Conservation (phyloP, 1,139 yeast species). For the Suhomyces guaymorum region DNA sequence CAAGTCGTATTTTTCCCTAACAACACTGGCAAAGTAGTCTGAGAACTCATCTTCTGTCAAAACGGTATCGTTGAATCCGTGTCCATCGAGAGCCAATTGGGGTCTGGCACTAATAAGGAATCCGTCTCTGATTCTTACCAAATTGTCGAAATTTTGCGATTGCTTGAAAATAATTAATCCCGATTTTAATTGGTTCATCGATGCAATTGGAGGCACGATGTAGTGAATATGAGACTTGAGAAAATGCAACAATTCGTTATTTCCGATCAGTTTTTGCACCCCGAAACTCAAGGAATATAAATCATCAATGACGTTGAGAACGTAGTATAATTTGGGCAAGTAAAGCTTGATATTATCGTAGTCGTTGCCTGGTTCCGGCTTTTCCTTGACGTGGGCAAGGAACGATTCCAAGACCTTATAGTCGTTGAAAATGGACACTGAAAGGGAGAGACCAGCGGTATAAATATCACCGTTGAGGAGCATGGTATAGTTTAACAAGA, state of each 20-base stretch:
- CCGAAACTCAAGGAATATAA: conserved; percentile 61
- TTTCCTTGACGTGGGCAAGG: conserved; percentile 18
- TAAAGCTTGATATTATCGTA: conserved; percentile 42
- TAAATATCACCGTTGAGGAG: conserved; percentile 59
- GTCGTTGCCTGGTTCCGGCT: conserved; percentile 16
- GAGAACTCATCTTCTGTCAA: conserved; percentile 13
- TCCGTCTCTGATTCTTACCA: conserved; percentile 22
- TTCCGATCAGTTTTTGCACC: conserved; percentile 40
- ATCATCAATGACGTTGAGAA: conserved; percentile 53
- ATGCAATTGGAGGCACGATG: conserved; percentile 13
- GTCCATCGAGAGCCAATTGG: no score
- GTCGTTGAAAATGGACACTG: conserved; percentile 60
- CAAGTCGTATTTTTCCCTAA: conserved; percentile 33
- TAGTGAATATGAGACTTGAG: conserved; percentile 19
- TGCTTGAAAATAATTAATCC: conserved; percentile 5
- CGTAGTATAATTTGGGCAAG: conserved; percentile 52
- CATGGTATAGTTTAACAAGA: conserved; percentile 56
- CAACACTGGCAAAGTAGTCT: conserved; percentile 24
- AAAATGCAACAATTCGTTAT: conserved; percentile 18
- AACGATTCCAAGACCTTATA: conserved; percentile 50
- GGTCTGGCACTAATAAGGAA: conserved; percentile 18
- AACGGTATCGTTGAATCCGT: conserved; percentile 1
- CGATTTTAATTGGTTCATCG: not conserved
- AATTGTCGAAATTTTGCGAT: conserved; percentile 17
- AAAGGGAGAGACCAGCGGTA: conserved; percentile 54